Base-by-base conservation (phyloP, 805 yeast genomes). In the Wickerhamiella lipophila region DNA sequence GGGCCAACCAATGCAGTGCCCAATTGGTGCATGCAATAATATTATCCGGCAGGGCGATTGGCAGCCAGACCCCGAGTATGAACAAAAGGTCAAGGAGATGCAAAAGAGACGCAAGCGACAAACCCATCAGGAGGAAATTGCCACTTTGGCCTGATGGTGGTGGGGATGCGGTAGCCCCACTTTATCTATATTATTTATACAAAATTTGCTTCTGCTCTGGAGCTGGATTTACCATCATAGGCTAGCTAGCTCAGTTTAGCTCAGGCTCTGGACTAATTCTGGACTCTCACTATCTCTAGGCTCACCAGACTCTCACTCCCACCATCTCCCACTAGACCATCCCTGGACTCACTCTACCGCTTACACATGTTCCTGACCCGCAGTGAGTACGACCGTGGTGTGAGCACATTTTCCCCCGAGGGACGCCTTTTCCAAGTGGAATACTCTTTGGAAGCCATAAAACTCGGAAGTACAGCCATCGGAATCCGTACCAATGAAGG, bases 321-420 rank as follows among this genome's bases (percentile, higher is more conserved):
- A n/a, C n/a, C n/a, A n/a, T n/a, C n/a, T n/a, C n/a, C n/a, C n/a
- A n/a, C 5, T 9, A 22, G 42, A 11, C 29, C 26, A 23, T 21
- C 27, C n/a, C 15, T 19, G 8, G 11, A 18, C 25, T 5, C 25
- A 12, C n/a, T 21, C 19, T n/a, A 3, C 18, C 26, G 29, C 38
- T 30, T 32, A 19, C 29, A 29, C 45, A 92, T 92, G 99, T 92
- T 92, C 69, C 76, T 92, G 57, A 92, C 99, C n/a, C 83, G 99
- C 80, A 83, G 95, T 69, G 99, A 92, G 73, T 92, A 92, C 67
- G 99, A 92, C 65, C 83, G 99, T 67, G 99, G 98, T 55, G 98
- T 92, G 45, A 83, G 94, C 61, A 94, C 99, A 7, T 92, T 94
- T 66, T 88, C 97, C 1, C 99, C 99, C 22, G 98, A 94, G 65